Evolutionary conservation across 2,329 filamentous ascomycete species (phyloP), one percentile per base, ranked within the genome.

Genomic region (Orbilia oligospora): DNA sequence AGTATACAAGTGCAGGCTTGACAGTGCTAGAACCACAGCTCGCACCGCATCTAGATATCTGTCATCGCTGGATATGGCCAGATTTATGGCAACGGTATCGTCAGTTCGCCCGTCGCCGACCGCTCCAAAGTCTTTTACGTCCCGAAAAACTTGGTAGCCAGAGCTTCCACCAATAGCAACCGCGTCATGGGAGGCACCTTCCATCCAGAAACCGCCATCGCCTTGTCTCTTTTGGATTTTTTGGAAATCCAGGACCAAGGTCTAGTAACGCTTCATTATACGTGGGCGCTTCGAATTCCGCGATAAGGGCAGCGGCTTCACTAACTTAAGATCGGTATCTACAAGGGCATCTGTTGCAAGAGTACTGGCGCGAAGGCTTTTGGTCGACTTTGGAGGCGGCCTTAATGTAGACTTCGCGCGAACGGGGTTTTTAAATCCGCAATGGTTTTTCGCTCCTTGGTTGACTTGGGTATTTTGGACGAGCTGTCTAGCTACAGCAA

Each of bases 341-440:
- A 16, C 53, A 6, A 41, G 22, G 3, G 33, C 24, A 6, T 36
- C 27, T 5, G 27, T 18, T 58, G 53, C 53, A 36, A 41, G 27
- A 12, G 1, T 22, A 16, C 27, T 18, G 24, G 36, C 53, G 9
- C 27, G 20, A 5, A n/a, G 24, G 9, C n/a, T 22, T 30, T 18
- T 36, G 27, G 53, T 2, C 9, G 10, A 14, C n/a, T 36, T 58
- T 20, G 22, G n/a, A 4, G 12, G 24, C 16, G 53, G 53, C 27
- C 53, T 33, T 36, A 58, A 9, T 14, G 53, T 58, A 36, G 36
- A 58, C 24, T 58, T 58, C 36, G 53, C 18, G 16, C 53, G 27
- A 6, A 58, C 5, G 14, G 24, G 24, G 9, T 33, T 41, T n/a
- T 24, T 36, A n/a, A 58, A 58, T 10, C 53, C 18, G 18, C 36